Base-by-base conservation (phyloP, 1,284 basidiomycete species). In the Cutaneotrichosporon spelunceum region DNA sequence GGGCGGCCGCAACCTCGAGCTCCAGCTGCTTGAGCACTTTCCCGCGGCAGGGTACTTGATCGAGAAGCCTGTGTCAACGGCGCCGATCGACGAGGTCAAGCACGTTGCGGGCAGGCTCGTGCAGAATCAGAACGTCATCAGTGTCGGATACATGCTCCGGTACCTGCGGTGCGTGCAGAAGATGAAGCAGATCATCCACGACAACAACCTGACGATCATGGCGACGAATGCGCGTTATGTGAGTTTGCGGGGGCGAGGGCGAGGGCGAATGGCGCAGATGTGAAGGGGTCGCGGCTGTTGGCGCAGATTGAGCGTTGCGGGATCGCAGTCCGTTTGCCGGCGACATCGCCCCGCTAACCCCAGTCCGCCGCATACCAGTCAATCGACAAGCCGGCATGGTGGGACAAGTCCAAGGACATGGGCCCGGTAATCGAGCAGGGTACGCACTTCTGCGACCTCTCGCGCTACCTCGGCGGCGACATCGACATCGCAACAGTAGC, bases 391-490 rank as follows among this genome's bases (percentile, higher is more conserved):
- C 87, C 86, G 5, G 91, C 93, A 70, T 96, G 96, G 95, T 99
- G 96, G 96, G 89, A 95, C 84, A 98, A 98, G 81, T 85, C 88
- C 26, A 90, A 74, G 60, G 78, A 77, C 65, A 79, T 78, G 79
- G 95, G 95, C 39, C 95, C 95, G 14, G 87, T 99, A 72, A 85
- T 99, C 65, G 96, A 98, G 80, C 95, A 98, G 80, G 95, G 91
- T 45, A 99, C 96, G 9, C 95, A 87, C 75, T 85, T 87, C 71
- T 83, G 82, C 71, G 79, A 79, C 66, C 66, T 79, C 58, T 94
- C 92, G 57, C 88, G 95, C 69, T 99, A 98, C 84, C 98, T 99
- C 79, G 95, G 94, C 59, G 95, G 95, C 48, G 95, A 98, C 71
- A 93, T 98, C 61, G 90, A 96, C 74, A 87, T 98, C 44, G 83